Conservation (phyloP, 2,329 filamentous ascomycete species). For the Fusarium agapanthi region DNA sequence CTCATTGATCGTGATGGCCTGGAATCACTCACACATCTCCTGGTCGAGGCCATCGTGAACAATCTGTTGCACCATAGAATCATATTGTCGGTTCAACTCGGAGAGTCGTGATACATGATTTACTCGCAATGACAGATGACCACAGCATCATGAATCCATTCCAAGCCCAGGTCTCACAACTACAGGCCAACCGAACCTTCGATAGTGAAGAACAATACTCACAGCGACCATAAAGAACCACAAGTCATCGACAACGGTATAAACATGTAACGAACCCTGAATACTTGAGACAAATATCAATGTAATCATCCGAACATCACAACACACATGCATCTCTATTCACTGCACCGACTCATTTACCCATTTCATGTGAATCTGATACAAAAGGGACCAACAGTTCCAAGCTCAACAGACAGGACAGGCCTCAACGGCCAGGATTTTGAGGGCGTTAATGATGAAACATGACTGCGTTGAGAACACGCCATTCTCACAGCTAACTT, state of each 20-base stretch:
- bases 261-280: constrained; percentile 10
- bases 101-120: background rate
- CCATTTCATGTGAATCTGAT: constrained; percentile 15
- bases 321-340: constrained; percentile 1
- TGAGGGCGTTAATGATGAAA: constrained; percentile 35
- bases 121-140: background rate
- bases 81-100: background rate
- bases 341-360: constrained; percentile 1
- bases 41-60: background rate
- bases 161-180: background rate
- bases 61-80: background rate
- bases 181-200: background rate
- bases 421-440: constrained; percentile 23
- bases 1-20: background rate
- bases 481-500: constrained; percentile 18
- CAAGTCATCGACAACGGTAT: background rate
- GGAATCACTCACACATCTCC: background rate
- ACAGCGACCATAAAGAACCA: background rate
- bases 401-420: constrained; percentile 7
- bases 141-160: background rate
- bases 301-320: constrained; percentile 5
- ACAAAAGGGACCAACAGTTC: background rate
- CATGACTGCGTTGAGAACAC: constrained; percentile 18
- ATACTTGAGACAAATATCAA: constrained; percentile 1
- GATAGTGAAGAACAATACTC: background rate